Evolutionary conservation across 2,329 filamentous ascomycete genomes (phyloP).

Genomic region (Phialophora macrospora): DNA sequence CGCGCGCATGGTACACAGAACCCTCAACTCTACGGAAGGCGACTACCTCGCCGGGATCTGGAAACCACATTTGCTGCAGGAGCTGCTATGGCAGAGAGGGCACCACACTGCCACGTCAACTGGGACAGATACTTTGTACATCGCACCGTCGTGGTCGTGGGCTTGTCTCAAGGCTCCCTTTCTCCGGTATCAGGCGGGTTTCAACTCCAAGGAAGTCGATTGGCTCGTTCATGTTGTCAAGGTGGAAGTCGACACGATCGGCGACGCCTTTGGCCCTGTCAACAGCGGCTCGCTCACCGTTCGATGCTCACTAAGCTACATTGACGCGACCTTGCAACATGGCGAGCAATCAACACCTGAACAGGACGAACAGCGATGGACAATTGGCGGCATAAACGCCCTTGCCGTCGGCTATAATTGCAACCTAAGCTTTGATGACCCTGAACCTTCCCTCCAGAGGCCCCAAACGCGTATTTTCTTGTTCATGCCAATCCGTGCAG

Average conservation of each 20-base stretch:
- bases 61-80: conserved; percentile 7
- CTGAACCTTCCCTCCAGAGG: not conserved
- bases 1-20: conserved; percentile 5
- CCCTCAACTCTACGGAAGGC: not conserved
- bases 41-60: conserved; percentile 9
- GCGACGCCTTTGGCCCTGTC: conserved; percentile 4
- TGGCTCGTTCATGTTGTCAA: conserved; percentile 7
- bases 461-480: not conserved
- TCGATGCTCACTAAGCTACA: not conserved
- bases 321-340: not conserved
- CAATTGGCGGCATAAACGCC: not conserved
- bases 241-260: not conserved
- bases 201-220: not conserved
- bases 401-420: not conserved
- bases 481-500: conserved; percentile 3
- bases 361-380: not conserved
- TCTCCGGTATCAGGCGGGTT: not conserved
- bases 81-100: not conserved
- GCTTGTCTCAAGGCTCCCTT: conserved; percentile 2
- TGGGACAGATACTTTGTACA: not conserved
- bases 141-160: conserved; percentile 4
- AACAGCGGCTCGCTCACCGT: not conserved
- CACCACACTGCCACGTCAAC: not conserved
- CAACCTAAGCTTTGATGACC: not conserved
- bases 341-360: not conserved